Evolutionary conservation across 2,329 filamentous ascomycete genomes (phyloP).

Genomic region (Phyllosticta citrichinensis): DNA sequence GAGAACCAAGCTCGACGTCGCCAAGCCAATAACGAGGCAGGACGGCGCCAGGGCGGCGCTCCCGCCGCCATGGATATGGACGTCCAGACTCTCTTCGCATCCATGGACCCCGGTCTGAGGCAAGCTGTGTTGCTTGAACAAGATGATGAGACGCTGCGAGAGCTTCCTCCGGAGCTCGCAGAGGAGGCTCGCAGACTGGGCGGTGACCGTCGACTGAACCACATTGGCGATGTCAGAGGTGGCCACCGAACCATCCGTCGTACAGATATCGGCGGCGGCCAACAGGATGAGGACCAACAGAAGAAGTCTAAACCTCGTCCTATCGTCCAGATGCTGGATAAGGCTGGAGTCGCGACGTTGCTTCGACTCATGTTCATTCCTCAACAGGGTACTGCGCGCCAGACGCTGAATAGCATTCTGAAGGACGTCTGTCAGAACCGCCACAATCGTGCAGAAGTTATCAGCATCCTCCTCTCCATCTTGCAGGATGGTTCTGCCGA

Average conservation of each 20-base stretch:
- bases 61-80: constrained; percentile 69
- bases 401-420: constrained; percentile 76
- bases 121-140: constrained; percentile 86
- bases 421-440: constrained; percentile 90
- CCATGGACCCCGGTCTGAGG: constrained; percentile 73
- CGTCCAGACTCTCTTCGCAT: constrained; percentile 81
- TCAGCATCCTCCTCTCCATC: constrained; percentile 85
- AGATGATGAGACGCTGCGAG: constrained; percentile 75
- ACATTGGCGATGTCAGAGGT: constrained; percentile 23
- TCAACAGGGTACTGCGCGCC: constrained; percentile 76
- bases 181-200: constrained; percentile 71
- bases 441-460: constrained; percentile 89
- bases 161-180: constrained; percentile 74
- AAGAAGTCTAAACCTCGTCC: constrained; percentile 66
- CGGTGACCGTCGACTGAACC: constrained; percentile 43
- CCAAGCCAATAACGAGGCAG: constrained; percentile 71
- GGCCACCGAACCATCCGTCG: constrained; percentile 10
- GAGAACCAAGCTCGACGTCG: constrained; percentile 83
- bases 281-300: constrained; percentile 37
- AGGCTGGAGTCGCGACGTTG: constrained; percentile 88
- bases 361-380: constrained; percentile 97
- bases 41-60: constrained; percentile 47
- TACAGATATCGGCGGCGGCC: constrained; percentile 16
- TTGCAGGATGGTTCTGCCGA: constrained; percentile 92
- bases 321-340: constrained; percentile 94